Percentiles rank a stretch among this genome's conserved stretches.
phyloP scores from a whole-genome alignment of 1,284 basidiomycete genomes.

The Trichosporon faecale region DNA sequence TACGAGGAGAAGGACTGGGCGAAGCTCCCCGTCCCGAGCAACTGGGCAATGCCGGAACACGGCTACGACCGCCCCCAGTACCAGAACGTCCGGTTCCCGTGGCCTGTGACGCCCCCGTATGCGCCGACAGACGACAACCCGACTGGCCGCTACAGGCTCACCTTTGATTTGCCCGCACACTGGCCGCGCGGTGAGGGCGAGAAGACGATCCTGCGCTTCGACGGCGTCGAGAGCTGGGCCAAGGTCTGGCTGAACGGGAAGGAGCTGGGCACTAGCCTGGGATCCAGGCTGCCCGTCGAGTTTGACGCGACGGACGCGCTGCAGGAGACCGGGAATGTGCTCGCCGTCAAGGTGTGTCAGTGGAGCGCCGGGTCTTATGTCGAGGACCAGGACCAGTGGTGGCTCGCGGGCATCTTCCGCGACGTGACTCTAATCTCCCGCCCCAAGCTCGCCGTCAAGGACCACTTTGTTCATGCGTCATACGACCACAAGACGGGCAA shows the following conservation, averaged over 20 bases:
- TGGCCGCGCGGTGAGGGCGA: slow-evolving; percentile 17
- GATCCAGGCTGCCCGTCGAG: slow-evolving; percentile 26
- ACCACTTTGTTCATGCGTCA: slow-evolving; percentile 29
- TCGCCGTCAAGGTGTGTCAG: slow-evolving; percentile 26
- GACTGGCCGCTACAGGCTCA: slow-evolving; percentile 21
- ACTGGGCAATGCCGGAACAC: slow-evolving; percentile 21
- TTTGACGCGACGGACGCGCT: slow-evolving; percentile 24
- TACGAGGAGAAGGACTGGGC: slow-evolving; percentile 12
- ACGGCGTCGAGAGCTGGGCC: slow-evolving; percentile 31
- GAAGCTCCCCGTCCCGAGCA: slow-evolving; percentile 17
- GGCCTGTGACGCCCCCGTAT: slow-evolving; percentile 20
- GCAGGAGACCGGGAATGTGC: slow-evolving; percentile 11
- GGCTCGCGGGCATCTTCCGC: slow-evolving; percentile 33
- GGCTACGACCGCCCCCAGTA: slow-evolving; percentile 20
- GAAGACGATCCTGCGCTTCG: slow-evolving; percentile 27
- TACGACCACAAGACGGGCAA: slow-evolving; percentile 25
- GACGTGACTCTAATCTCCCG: slow-evolving; percentile 30
- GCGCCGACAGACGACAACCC: slow-evolving; percentile 25
- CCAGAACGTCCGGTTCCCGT: slow-evolving; percentile 25
- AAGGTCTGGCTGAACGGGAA: slow-evolving; percentile 32
- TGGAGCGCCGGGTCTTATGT: slow-evolving; percentile 28
- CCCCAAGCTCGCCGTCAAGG: slow-evolving; percentile 19
- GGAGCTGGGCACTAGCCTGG: slow-evolving; percentile 22
- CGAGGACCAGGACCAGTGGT: slow-evolving; percentile 39
- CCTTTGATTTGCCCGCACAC: slow-evolving; percentile 12